Conservation (phyloP, 768 basidiomycete genomes). For the Panaeolus cyanescens region DNA sequence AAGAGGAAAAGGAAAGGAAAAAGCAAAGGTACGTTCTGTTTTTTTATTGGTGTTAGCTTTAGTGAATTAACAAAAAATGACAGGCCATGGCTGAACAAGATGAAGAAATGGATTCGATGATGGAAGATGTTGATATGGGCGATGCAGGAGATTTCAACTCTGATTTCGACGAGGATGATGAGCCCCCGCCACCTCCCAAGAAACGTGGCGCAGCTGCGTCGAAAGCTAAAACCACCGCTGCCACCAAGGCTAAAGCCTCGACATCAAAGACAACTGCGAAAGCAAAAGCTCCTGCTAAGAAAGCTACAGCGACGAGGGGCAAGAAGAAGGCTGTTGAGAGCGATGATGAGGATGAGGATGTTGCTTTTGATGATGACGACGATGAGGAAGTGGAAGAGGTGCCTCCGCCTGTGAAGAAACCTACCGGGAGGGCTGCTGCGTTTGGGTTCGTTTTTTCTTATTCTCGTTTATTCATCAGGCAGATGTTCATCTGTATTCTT, state of each 20-base stretch:
- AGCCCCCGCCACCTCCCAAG: constrained; percentile 43
- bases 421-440: constrained; percentile 5
- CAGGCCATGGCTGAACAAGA: constrained; percentile 36
- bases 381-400: constrained; percentile 3
- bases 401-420: neutral
- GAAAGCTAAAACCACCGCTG: constrained; percentile 33
- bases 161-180: constrained; percentile 58
- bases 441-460: constrained; percentile 2
- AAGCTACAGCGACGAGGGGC: constrained; percentile 46
- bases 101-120: constrained; percentile 76
- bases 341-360: constrained; percentile 10
- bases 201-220: constrained; percentile 39
- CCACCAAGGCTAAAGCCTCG: constrained; percentile 36
- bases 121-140: constrained; percentile 65
- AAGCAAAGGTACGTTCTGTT: neutral
- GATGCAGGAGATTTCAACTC: constrained; percentile 40
- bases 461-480: neutral
- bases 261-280: constrained; percentile 12
- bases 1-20: neutral
- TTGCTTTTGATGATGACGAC: constrained; percentile 10
- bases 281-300: constrained; percentile 40
- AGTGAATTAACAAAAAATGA: constrained; percentile 23
- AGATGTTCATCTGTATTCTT: neutral
- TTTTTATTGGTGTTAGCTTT: neutral
- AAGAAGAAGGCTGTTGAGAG: constrained; percentile 52